A percentile compares a stretch with the other conserved stretches of the same genome.
These are phyloP conservation scores for Aspergillus brasiliensis DNA, from an alignment of 2,329 filamentous ascomycete genomes.

Conservation along the genomic window DNA sequence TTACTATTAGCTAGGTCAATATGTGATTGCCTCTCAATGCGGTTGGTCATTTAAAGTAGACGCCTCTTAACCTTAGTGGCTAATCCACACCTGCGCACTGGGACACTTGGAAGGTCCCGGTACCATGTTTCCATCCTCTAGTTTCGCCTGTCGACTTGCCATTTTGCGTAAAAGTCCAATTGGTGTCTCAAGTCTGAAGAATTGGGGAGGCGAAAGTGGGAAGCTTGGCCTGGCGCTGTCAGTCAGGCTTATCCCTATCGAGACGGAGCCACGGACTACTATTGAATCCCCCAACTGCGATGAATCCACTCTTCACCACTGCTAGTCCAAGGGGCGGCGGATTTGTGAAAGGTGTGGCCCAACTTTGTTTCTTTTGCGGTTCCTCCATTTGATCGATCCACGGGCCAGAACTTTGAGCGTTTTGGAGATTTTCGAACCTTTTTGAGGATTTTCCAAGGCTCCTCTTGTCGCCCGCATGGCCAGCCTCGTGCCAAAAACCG, in stretches of 20 bases:
- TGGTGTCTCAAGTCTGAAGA: not conserved
- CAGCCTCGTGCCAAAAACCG: constrained; percentile 10
- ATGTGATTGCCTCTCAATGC: not conserved
- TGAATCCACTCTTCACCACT: not conserved
- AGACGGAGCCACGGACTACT: not conserved
- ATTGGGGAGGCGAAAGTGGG: not conserved
- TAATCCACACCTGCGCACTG: not conserved
- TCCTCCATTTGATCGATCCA: constrained; percentile 5
- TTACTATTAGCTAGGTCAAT: too few species aligned
- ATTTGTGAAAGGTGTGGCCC: not conserved
- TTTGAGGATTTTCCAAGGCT: not conserved
- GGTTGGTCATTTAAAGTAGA: constrained; percentile 7
- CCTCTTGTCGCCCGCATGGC: constrained; percentile 8
- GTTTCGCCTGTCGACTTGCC: constrained; percentile 1
- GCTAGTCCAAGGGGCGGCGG: not conserved
- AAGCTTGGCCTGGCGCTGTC: constrained; percentile 6
- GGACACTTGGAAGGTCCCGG: not conserved
- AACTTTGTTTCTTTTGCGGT: not conserved
- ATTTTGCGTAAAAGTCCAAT: constrained; percentile 2
- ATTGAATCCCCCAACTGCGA: constrained; percentile 1
- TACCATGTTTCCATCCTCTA: not conserved
- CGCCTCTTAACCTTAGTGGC: constrained; percentile 10
- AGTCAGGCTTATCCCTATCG: constrained; percentile 1
- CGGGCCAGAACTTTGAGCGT: constrained; percentile 9
- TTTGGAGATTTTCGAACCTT: not conserved